These are phyloP conservation scores for Trichoderma semiorbis DNA, from an alignment of 2,329 filamentous ascomycete species.

Conservation along the genomic window DNA sequence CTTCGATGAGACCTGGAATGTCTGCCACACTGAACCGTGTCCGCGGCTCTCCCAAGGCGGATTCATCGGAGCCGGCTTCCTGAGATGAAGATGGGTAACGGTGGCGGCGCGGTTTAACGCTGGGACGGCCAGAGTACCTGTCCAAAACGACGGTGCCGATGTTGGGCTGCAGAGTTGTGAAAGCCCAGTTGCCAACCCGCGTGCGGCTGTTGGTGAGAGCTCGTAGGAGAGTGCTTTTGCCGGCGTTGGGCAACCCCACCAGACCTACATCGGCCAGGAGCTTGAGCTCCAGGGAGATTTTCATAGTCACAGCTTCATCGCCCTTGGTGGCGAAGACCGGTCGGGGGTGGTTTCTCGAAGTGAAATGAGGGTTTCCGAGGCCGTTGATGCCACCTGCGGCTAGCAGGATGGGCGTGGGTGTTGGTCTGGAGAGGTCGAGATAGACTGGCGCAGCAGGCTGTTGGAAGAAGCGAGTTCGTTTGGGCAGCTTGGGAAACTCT, in stretches of 20 bases:
- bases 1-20: slow-evolving; percentile 89
- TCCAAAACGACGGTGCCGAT: slow-evolving; percentile 95
- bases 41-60: slow-evolving; percentile 49
- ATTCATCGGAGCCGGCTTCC: slow-evolving; percentile 39
- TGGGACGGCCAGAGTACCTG: slow-evolving; percentile 73
- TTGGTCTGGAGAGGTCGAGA: slow-evolving; percentile 71
- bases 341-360: slow-evolving; percentile 66
- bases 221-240: slow-evolving; percentile 88
- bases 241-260: slow-evolving; percentile 92
- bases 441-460: slow-evolving; percentile 72
- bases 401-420: slow-evolving; percentile 78
- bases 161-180: slow-evolving; percentile 91
- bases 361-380: slow-evolving; percentile 90
- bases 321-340: slow-evolving; percentile 89
- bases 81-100: slow-evolving; percentile 36
- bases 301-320: slow-evolving; percentile 72
- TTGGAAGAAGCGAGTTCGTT: slow-evolving; percentile 52
- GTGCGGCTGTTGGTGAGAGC: slow-evolving; percentile 85
- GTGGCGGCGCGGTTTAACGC: slow-evolving; percentile 38
- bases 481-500: slow-evolving; percentile 49
- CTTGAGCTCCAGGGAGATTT: slow-evolving; percentile 86
- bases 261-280: slow-evolving; percentile 91
- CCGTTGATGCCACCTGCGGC: slow-evolving; percentile 86
- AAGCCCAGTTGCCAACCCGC: slow-evolving; percentile 90
- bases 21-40: slow-evolving; percentile 91